These are phyloP conservation scores for Phylloporus rhodoxanthus DNA, from an alignment of 768 basidiomycete species.

Conservation along the genomic window DNA sequence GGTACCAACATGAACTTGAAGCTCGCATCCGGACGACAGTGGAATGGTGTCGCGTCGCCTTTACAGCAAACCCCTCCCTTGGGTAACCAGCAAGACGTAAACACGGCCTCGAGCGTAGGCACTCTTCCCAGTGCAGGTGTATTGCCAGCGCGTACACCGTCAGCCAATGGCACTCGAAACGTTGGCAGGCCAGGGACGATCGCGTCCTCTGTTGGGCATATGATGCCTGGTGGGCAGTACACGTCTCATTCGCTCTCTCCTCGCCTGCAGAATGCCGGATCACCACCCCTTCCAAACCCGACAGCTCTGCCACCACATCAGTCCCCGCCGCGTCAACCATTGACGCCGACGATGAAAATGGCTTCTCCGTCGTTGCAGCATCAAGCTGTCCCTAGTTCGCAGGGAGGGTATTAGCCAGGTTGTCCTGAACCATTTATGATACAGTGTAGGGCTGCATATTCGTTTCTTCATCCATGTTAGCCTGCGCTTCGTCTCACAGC, in stretches of 20 bases:
- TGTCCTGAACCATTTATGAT: conserved; percentile 9
- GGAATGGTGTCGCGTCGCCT: conserved; percentile 28
- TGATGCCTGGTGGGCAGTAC: conserved; percentile 38
- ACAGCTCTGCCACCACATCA: conserved; percentile 35
- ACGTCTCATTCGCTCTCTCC: conserved; percentile 44
- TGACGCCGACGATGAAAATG: conserved; percentile 48
- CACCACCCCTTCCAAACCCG: conserved; percentile 42
- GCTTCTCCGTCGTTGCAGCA: conserved; percentile 52
- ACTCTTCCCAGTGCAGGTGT: conserved; percentile 31
- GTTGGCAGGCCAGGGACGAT: conserved; percentile 30
- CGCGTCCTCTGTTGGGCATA: conserved; percentile 20
- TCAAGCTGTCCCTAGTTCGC: conserved; percentile 45
- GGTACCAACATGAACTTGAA: conserved; percentile 32
- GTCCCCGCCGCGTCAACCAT: conserved; percentile 45
- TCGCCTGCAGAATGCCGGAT: conserved; percentile 40
- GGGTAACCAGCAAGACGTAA: conserved; percentile 23
- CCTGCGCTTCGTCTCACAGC: conserved; percentile 16
- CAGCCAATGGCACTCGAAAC: conserved; percentile 52
- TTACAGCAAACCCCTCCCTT: conserved; percentile 22
- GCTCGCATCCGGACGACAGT: conserved; percentile 35
- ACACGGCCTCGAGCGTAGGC: conserved; percentile 22
- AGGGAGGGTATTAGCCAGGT: conserved; percentile 44
- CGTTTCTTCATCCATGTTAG: conserved; percentile 4
- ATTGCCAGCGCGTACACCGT: conserved; percentile 45
- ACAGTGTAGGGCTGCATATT: conserved; percentile 12